Conservation (phyloP, 495 filamentous ascomycete genomes). For the Acidiella bohemica region DNA sequence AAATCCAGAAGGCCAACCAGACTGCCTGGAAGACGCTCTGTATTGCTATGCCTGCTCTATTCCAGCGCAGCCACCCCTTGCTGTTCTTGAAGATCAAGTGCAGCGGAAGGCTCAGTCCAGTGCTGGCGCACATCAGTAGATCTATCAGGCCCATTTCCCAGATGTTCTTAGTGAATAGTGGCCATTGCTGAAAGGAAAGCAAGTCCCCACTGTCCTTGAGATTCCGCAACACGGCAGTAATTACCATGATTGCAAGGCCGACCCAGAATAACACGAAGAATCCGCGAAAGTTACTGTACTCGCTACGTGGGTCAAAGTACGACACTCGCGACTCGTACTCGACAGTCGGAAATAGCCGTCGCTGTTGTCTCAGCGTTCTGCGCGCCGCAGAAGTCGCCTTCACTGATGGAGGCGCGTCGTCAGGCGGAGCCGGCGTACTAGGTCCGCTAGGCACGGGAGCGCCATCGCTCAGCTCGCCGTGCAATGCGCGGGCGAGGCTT, state of each 20-base stretch:
- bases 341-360: constrained; percentile 87
- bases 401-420: constrained; percentile 81
- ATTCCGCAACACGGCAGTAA: constrained; percentile 81
- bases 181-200: constrained; percentile 72
- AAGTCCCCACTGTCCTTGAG: constrained; percentile 87
- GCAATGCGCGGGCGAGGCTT: neutral
- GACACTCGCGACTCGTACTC: constrained; percentile 87
- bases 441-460: constrained; percentile 25
- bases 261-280: constrained; percentile 99
- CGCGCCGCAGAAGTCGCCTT: constrained; percentile 72
- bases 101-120: constrained; percentile 55
- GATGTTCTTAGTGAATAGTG: constrained; percentile 69
- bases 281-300: constrained; percentile 87
- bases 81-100: constrained; percentile 50
- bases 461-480: neutral
- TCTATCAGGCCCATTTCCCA: constrained; percentile 79
- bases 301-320: constrained; percentile 85
- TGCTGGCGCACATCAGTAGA: constrained; percentile 66
- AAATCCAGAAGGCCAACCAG: constrained; percentile 69
- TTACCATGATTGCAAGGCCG: constrained; percentile 86
- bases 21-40: constrained; percentile 68
- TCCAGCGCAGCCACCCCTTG: constrained; percentile 54
- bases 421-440: constrained; percentile 70
- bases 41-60: constrained; percentile 55
- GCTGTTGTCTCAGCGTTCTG: constrained; percentile 69